These are phyloP conservation scores for Sanghuangporus weigelae DNA, from an alignment of 1,284 basidiomycete genomes.

Conservation along the genomic window DNA sequence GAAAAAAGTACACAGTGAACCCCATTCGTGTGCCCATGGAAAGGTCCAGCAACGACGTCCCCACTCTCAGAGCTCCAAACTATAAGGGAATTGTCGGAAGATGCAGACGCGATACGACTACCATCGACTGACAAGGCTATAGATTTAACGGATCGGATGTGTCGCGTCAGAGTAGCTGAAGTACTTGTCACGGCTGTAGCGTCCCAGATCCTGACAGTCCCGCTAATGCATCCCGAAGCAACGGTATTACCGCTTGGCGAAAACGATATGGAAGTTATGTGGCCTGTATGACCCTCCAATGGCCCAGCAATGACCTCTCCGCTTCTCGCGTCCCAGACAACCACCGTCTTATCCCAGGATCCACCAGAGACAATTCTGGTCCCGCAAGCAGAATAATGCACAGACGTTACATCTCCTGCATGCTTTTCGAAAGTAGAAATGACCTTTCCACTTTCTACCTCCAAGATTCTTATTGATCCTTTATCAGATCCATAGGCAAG, in stretches of 20 bases:
- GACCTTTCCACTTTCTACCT: neutral
- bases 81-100: conserved; percentile 13
- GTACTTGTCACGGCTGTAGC: neutral
- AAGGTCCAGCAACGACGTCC: neutral
- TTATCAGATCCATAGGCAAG: neutral
- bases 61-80: conserved; percentile 16
- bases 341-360: neutral
- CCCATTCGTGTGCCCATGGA: neutral
- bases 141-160: neutral
- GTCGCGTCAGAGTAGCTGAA: neutral
- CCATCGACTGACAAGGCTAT: neutral
- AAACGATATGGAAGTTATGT: neutral
- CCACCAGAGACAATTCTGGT: conserved; percentile 1
- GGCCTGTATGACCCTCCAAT: neutral
- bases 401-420: conserved; percentile 16
- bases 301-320: neutral
- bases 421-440: conserved; percentile 11
- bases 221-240: conserved; percentile 1
- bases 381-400: conserved; percentile 18
- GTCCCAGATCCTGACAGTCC: conserved; percentile 8
- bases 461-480: neutral
- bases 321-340: neutral
- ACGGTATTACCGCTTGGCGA: neutral
- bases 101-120: conserved; percentile 5
- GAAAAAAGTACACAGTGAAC: conserved; percentile 7